Evolutionary conservation across 768 basidiomycete species (phyloP), one percentile per base, ranked within the genome.

Genomic region (Termitomyces sp.): DNA sequence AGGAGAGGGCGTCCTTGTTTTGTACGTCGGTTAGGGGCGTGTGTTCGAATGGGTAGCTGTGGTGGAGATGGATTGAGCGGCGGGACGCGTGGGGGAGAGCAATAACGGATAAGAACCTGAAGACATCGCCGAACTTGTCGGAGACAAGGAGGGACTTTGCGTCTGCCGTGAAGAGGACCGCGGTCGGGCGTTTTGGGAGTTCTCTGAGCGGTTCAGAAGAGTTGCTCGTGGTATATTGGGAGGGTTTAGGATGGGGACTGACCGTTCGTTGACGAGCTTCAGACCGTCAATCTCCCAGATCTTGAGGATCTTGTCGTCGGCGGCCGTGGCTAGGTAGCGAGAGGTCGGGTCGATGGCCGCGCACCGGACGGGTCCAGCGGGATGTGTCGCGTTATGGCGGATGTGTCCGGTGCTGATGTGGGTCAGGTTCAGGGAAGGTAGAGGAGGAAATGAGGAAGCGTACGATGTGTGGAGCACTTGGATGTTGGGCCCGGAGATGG

Each of bases 41-140:
- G 50, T 68, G 71, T 60, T 78, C 68, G n/a, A 89, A 71, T 0
- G 86, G 74, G 67, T 93, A 89, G 62, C 88, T 89, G 62, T 49
- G 50, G 57, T 19, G 51, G 30, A 3, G 3, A n/a, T n/a, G 26
- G 10, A n/a, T 11, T 50, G 10, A 40, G 38, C 17, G 12, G 38
- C 17, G 21, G 10, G 11, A 17, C 26, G 38, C 4, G 23, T 4
- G 38, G 0, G 0, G n/a, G n/a, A 41, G 50, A 51, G 10, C 3
- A 30, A 23, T 23, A 23, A 26, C 17, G 9, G 10, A 19, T 7
- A 41, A n/a, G 28, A 50, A 89, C 91, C 83, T 83, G 73, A 94
- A 96, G 41, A 96, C 81, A 66, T 98, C 96, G 0, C 96, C 96
- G 60, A 97, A 95, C 71, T 97, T 98, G 71, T 99, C 96, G 2